A percentile compares a stretch with the other conserved stretches of the same genome.
phyloP scores from a whole-genome alignment of 2,329 filamentous ascomycete species.

The Fusarium agapanthi region DNA sequence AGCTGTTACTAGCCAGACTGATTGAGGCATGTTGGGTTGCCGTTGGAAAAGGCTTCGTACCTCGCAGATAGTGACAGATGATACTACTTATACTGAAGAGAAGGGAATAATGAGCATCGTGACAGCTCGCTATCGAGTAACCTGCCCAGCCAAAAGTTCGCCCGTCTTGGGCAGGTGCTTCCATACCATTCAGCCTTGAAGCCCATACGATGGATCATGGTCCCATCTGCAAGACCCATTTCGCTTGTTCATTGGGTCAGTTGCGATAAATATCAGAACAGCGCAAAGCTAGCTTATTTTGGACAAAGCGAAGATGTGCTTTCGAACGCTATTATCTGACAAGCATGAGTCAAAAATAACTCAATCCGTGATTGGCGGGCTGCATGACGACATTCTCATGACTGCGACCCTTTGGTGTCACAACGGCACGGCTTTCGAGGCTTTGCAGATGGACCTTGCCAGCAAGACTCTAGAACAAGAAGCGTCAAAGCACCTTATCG shows the following conservation, averaged over 20 bases:
- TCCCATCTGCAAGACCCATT: not conserved
- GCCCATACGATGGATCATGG: not conserved
- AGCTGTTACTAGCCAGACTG: slow-evolving; percentile 5
- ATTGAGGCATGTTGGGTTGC: not conserved
- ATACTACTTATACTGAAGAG: not conserved
- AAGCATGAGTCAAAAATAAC: not conserved
- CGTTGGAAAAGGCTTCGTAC: not conserved
- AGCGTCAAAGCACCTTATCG: not conserved
- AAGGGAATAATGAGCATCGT: not conserved
- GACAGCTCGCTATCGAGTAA: not conserved
- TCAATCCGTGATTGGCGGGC: not conserved
- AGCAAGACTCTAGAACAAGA: not conserved
- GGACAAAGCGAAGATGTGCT: not conserved
- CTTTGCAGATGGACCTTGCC: not conserved
- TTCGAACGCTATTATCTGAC: not conserved
- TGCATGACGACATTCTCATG: not conserved
- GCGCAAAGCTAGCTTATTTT: slow-evolving; percentile 11
- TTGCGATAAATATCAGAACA: not conserved
- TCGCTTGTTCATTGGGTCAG: not conserved
- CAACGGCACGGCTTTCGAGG: not conserved
- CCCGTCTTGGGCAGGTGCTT: not conserved
- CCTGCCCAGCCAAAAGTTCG: not conserved
- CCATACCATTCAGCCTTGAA: not conserved
- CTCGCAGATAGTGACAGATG: not conserved
- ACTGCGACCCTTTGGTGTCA: not conserved